phyloP scores from a whole-genome alignment of 352 stramenopile species.

The Phytophthora colocasiae region DNA sequence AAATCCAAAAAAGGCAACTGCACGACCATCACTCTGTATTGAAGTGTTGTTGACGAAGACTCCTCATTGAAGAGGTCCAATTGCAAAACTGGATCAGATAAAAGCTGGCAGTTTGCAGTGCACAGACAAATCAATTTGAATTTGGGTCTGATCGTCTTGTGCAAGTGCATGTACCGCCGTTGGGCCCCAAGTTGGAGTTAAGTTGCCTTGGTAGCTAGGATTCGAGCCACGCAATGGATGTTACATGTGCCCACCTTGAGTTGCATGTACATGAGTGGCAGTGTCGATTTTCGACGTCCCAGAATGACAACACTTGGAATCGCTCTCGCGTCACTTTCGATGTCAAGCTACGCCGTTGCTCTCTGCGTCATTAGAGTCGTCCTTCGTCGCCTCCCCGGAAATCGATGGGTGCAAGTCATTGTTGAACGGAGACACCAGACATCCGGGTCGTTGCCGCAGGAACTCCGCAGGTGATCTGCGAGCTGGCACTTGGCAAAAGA shows the following conservation, averaged over 20 bases:
- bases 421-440: constrained; percentile 13
- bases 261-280: too few species aligned
- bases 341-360: neutral
- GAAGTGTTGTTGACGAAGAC: neutral
- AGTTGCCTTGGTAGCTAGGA: neutral
- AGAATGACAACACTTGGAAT: neutral
- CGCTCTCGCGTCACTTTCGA: neutral
- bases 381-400: too few species aligned
- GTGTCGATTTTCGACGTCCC: neutral
- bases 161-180: neutral
- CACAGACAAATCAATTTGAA: neutral
- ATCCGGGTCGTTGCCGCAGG: constrained; percentile 12
- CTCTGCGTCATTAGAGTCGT: constrained; percentile 3
- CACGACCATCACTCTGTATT: neutral
- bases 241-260: too few species aligned
- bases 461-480: constrained; percentile 19
- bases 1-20: neutral
- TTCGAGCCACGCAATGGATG: neutral
- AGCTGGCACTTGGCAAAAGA: constrained; percentile 11
- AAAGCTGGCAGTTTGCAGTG: constrained; percentile 2
- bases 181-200: neutral
- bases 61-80: too few species aligned
- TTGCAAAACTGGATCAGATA: constrained; percentile 2
- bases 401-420: constrained; percentile 19
- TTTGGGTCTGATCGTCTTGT: neutral